Evolutionary conservation across 1,284 basidiomycete species (phyloP), one percentile per base, ranked within the genome.

Genomic region (Cutaneotrichosporon cutaneum): DNA sequence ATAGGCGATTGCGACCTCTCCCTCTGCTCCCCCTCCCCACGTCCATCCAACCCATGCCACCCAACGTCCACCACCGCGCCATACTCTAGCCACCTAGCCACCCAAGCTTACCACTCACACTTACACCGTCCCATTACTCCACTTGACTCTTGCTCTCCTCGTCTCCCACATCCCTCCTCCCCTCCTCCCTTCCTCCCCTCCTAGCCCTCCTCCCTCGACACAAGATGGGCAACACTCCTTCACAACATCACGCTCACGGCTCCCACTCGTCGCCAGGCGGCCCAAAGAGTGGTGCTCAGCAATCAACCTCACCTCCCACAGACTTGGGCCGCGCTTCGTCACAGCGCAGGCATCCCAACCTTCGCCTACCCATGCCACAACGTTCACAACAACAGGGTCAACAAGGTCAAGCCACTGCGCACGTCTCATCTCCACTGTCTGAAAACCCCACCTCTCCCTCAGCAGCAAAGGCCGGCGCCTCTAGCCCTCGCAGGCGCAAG

Each of bases 171-270:
- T n/a, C 27, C n/a, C n/a, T n/a, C n/a, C n/a, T n/a, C n/a, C n/a
- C n/a, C n/a, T n/a, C n/a, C n/a, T n/a, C n/a, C n/a, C n/a, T n/a
- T n/a, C n/a, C n/a, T n/a, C n/a, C n/a, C n/a, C n/a, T n/a, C n/a
- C n/a, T n/a, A n/a, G n/a, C n/a, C n/a, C n/a, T n/a, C n/a, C n/a
- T n/a, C 27, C 22, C 35, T 18, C 14, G 11, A 9, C 22, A 26
- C 54, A 48, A 3, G 14, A 78, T 78, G 76, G 76, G 76, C 22
- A 78, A 78, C 67, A 77, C 76, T 30, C 76, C 76, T 26, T 78
- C 76, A 10, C 65, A 71, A 52, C 71, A 68, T 26, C 70, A 76
- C 39, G 18, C 39, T 42, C 18, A 18, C 44, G 70, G 69, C n/a
- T 69, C 68, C 2, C 65, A 69, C 14, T 58, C 68, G 11, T 54